These are phyloP conservation scores for Fusarium zealandicum DNA, from an alignment of 2,329 filamentous ascomycete species.

Conservation along the genomic window DNA sequence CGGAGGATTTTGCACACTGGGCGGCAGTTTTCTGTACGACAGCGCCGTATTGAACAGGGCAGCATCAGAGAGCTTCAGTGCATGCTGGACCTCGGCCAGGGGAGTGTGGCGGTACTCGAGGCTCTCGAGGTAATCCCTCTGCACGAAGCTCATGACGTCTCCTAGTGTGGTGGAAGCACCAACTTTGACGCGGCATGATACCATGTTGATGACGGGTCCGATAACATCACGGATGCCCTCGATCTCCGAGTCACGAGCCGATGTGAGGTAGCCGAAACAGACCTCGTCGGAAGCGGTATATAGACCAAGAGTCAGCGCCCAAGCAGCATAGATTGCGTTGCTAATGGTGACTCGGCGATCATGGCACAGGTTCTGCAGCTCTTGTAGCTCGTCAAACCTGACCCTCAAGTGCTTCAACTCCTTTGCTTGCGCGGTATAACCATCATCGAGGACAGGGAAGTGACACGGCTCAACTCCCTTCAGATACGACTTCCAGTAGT, in stretches of 20 bases:
- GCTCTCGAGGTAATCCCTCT: conserved; percentile 26
- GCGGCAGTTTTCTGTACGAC: conserved; percentile 36
- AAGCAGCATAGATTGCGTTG: conserved; percentile 34
- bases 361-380: conserved; percentile 19
- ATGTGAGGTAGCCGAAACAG: conserved; percentile 62
- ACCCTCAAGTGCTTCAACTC: conserved; percentile 30
- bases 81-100: conserved; percentile 33
- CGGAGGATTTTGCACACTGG: neutral
- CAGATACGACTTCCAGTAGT: conserved; percentile 29
- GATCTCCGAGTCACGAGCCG: conserved; percentile 59
- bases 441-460: conserved; percentile 30
- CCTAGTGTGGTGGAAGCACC: neutral
- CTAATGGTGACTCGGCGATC: conserved; percentile 22
- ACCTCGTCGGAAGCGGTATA: conserved; percentile 57
- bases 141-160: conserved; percentile 10
- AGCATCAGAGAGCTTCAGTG: conserved; percentile 28
- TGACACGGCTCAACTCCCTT: conserved; percentile 26
- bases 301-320: conserved; percentile 27
- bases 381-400: conserved; percentile 21
- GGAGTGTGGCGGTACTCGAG: conserved; percentile 23
- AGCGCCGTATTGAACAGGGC: conserved; percentile 38
- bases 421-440: conserved; percentile 4
- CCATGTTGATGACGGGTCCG: conserved; percentile 64
- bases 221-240: conserved; percentile 55
- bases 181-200: conserved; percentile 57